Evolutionary conservation across 2,329 filamentous ascomycete genomes (phyloP).

Genomic region (Allantophomopsis cytisporea): DNA sequence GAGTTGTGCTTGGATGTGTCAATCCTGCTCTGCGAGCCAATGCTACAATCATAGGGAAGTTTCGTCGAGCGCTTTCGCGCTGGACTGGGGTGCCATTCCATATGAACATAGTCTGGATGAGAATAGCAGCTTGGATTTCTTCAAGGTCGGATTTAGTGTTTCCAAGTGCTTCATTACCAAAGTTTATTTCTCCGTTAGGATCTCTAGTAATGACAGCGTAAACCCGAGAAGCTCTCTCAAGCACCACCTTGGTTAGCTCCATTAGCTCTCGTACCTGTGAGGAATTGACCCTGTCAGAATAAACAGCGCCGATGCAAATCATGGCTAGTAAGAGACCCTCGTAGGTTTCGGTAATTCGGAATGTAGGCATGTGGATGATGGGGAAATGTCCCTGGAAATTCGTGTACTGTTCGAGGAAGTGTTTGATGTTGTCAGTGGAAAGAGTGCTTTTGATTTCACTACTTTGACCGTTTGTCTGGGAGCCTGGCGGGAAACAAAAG

Average conservation of each 20-base stretch:
- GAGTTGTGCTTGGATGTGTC: constrained; percentile 34
- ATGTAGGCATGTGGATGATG: constrained; percentile 58
- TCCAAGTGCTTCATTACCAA: constrained; percentile 22
- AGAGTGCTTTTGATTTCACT: constrained; percentile 39
- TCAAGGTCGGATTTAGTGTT: constrained; percentile 36
- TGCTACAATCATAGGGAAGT: constrained; percentile 40
- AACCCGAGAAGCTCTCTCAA: constrained; percentile 40
- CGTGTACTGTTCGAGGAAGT: constrained; percentile 57
- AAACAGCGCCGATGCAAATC: constrained; percentile 63
- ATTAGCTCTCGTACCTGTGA: constrained; percentile 54
- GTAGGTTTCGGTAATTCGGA: constrained; percentile 51
- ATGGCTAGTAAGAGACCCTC: constrained; percentile 55
- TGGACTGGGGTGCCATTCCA: constrained; percentile 61
- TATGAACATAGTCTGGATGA: constrained; percentile 47
- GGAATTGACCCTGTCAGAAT: constrained; percentile 48
- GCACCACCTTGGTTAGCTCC: constrained; percentile 43
- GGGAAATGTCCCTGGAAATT: constrained; percentile 65
- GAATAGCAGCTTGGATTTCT: constrained; percentile 52
- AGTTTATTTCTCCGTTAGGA: constrained; percentile 22
- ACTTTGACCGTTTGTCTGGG: constrained; percentile 38
- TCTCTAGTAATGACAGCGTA: constrained; percentile 30
- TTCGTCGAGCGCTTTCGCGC: constrained; percentile 45
- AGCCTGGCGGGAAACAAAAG: constrained; percentile 43
- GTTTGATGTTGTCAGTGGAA: constrained; percentile 53
- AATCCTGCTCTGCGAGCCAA: constrained; percentile 44